A percentile compares a stretch with the other conserved stretches of the same genome.
Conservation (phyloP, 352 stramenopile genomes). For the Hyaloperonospora brassicae region DNA sequence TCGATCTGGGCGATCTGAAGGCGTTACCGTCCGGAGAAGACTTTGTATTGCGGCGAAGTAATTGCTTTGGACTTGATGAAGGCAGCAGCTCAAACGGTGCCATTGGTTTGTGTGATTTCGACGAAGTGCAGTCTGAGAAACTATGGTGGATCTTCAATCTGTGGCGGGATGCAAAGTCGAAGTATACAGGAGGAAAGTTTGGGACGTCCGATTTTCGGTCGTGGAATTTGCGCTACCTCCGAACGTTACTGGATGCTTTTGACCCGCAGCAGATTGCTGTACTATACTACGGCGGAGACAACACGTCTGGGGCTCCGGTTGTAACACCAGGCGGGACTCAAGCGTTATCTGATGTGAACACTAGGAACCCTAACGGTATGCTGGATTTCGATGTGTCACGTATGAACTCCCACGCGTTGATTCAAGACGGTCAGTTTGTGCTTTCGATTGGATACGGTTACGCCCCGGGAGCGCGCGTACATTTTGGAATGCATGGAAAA, state of each 20-base stretch:
- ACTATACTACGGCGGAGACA: slow-evolving; percentile 38
- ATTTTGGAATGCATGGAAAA: slow-evolving; percentile 25
- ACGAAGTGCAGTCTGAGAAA: slow-evolving; percentile 73
- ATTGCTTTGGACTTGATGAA: slow-evolving; percentile 36
- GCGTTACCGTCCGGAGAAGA: slow-evolving; percentile 30
- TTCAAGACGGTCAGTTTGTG: slow-evolving; percentile 60
- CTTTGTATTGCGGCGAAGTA: slow-evolving; percentile 19
- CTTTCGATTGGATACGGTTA: slow-evolving; percentile 57
- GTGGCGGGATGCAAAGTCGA: slow-evolving; percentile 52
- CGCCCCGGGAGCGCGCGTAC: slow-evolving; percentile 16
- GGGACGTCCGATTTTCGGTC: slow-evolving; percentile 58
- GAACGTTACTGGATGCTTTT: slow-evolving; percentile 64
- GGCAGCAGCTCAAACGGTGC: slow-evolving; percentile 42
- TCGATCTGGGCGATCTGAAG: slow-evolving; percentile 53
- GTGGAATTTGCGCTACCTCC: slow-evolving; percentile 61
- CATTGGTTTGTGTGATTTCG: slow-evolving; percentile 69
- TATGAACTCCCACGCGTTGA: slow-evolving; percentile 66
- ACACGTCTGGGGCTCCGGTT: slow-evolving; percentile 17
- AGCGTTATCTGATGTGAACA: slow-evolving; percentile 15
- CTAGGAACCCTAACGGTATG: slow-evolving; percentile 38
- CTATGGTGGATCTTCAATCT: slow-evolving; percentile 81
- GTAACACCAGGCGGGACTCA: slow-evolving; percentile 22
- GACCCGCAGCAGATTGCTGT: slow-evolving; percentile 76
- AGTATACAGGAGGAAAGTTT: slow-evolving; percentile 67
- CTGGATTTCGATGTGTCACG: slow-evolving; percentile 69